Base-by-base conservation (phyloP, 495 filamentous ascomycete species). In the Aspergillus diversus region DNA sequence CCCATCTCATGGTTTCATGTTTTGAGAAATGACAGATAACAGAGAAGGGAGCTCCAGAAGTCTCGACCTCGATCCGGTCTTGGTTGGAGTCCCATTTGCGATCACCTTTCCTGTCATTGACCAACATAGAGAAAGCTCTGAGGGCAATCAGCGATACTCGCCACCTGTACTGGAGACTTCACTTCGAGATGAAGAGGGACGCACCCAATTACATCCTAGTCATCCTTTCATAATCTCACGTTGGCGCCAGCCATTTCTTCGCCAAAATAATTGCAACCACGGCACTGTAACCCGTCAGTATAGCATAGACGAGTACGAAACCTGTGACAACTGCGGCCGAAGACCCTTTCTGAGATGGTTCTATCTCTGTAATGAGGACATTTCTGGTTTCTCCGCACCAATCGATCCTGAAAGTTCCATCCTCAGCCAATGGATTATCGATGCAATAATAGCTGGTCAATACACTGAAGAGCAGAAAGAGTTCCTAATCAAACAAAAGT, bases 301-400 rank as follows among this genome's bases (percentile, higher is more conserved):
- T 46, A 61, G 61, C 7, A 47, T 66, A 0, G 63, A 66, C 31
- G 34, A 59, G n/a, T 37, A 55, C 11, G 65, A 71, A 57, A 59
- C 46, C 37, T 93, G 90, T 73, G 59, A 77, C 4, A 47, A 76
- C 4, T 92, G 89, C 63, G 66, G 71, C 13, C 69, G 69, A 53
- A 61, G 62, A 1, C 79, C 84, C 5, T 65, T 74, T 13, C 78
- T 85, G 49, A 86, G 88, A 33, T 92, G 86, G 84, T 74, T 93
- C 21, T 92, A 89, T 63, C 69, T 77, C 48, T 93, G 91, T 69
- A 82, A 77, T 5, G 80, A 86, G 65, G 89, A 92, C 67, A 66
- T 62, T 15, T 63, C 70, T 17, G 63, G 66, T 21, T 68, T 61
- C 54, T 66, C 66, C 17, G 54, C 57, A 34, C 53, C 50, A 21